Evolutionary conservation across 2,329 filamentous ascomycete species (phyloP).

Genomic region (Pestalotiopsis sp.): DNA sequence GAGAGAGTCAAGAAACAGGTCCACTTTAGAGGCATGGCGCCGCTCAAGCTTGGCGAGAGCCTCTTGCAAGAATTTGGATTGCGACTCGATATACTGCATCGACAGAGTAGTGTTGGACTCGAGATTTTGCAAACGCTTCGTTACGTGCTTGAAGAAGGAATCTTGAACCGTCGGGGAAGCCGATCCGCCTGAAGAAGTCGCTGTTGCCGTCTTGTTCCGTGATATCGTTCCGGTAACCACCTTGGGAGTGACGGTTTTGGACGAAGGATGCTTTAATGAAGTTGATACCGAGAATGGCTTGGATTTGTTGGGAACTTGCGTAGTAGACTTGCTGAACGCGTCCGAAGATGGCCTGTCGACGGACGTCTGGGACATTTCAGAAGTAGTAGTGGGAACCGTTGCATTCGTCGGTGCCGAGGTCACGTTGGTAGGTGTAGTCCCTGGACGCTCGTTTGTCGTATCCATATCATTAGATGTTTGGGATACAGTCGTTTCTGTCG

Average conservation of each 20-base stretch:
- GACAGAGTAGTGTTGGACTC: conserved; percentile 93
- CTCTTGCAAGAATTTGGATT: conserved; percentile 86
- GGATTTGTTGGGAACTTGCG: conserved; percentile 20
- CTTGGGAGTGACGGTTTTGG: conserved; percentile 21
- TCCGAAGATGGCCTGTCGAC: conserved; percentile 10
- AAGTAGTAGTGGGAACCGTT: not conserved
- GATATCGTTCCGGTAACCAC: conserved; percentile 23
- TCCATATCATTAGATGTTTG: conserved; percentile 12
- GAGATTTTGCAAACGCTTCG: conserved; percentile 87
- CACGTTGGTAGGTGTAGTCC: conserved; percentile 15
- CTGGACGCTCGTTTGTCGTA: conserved; percentile 13
- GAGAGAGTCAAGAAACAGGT: conserved; percentile 78
- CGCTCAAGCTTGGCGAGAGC: conserved; percentile 86
- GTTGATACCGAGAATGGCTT: conserved; percentile 25
- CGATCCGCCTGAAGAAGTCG: conserved; percentile 43
- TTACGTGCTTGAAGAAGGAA: conserved; percentile 95
- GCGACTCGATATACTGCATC: conserved; percentile 94
- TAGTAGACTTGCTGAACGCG: conserved; percentile 12
- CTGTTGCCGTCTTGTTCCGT: conserved; percentile 39
- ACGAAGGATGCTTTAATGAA: conserved; percentile 30
- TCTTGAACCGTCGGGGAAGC: conserved; percentile 87
- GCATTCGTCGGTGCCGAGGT: conserved; percentile 10
- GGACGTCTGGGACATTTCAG: not conserved
- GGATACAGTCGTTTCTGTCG: conserved; percentile 15
- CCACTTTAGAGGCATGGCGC: conserved; percentile 81